Base-by-base conservation (phyloP, 139 green algal species). In the Prasinococcaceae sp. region DNA sequence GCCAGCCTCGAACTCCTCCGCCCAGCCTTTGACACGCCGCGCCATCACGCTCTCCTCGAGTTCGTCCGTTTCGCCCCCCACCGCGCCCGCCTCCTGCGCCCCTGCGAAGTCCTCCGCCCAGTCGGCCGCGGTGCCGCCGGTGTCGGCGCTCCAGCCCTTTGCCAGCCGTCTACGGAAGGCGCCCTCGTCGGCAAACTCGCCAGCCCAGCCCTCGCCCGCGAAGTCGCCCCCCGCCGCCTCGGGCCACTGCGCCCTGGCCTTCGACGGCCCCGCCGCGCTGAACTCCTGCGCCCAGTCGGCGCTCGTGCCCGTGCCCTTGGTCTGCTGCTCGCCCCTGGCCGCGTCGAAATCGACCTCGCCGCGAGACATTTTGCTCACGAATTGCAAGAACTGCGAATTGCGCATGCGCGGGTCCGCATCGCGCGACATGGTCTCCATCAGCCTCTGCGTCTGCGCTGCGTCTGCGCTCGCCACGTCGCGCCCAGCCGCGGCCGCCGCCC, bases 351-450 rank as follows among this genome's bases (percentile, higher is more conserved):
- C 43, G 23, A 63, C 20, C 36, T 73, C 51, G 6, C 64, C 66
- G 10, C 51, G 70, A 50, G 77, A 88, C 82, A 98, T 93, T 65
- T 94, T 94, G 55, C 64, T 82, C 30, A 98, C 63, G 43, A 98
- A 97, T 62, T 94, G 73, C 58, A 94, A 61, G 56, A 98, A 98
- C 55, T 88, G 73, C 38, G 70, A 87, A 53, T 84, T 84, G 54
- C 65, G 61, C 40, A 54, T n/a, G 6, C 4, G 17, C 12, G 35
- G 12, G 10, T 8, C 6, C n/a, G 50, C n/a, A 58, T n/a, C 50
- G 36, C 58, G 35, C 2, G 14, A 19, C 40, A 48, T 10, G 12
- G 41, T 29, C 10, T 10, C 10, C 16, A 14, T 48, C n/a, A 48
- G 10, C 12, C 8, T 29, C n/a, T 48, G 41, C 19, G 10, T 48